Base-by-base conservation (phyloP, 495 filamentous ascomycete genomes). In the Coniosporium apollinis region DNA sequence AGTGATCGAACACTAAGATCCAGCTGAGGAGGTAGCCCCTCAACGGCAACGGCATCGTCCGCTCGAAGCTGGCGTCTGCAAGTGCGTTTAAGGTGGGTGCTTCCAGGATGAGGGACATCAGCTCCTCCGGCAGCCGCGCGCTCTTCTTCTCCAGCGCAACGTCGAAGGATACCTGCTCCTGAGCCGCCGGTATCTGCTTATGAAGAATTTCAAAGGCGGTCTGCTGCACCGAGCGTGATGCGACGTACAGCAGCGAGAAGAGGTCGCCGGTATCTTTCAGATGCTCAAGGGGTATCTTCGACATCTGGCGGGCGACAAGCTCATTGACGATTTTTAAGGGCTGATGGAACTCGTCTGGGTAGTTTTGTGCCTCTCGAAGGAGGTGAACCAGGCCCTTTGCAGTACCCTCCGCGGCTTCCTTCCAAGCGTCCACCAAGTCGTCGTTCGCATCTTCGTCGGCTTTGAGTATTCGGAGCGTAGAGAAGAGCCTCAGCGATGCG, bases 1-100 rank as follows among this genome's bases (percentile, higher is more conserved):
- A 89, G 39, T 85, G 79, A 46, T 89, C 84, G 49, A 92, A 94
- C 2, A 93, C 70, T 10, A 96, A 59, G 38, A 82, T 70, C 89
- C 89, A 96, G 26, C 84, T 79, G 19, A 93, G 59, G n/a, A 96
- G 65, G 50, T 94, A 99, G 4, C 75, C 73, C 31, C 80, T 65
- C 45, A 67, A 34, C 41, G 58, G 36, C 15, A 55, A 34, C 49
- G 74, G 58, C 57, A 91, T 55, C 39, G 51, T 36, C 36, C 58
- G n/a, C 65, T 66, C 53, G 28, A 64, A 59, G 20, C 46, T 48
- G 30, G 55, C 52, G 16, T 55, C 52, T n/a, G 32, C 49, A 5
- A 65, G 36, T 2, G 45, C 41, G 42, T 54, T 65, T 54, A 50
- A 33, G 1, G 50, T 55, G 13, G 60, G 60, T 17, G 55, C 41